Evolutionary conservation across 768 basidiomycete genomes (phyloP).

Genomic region (Suillus alpinus): DNA sequence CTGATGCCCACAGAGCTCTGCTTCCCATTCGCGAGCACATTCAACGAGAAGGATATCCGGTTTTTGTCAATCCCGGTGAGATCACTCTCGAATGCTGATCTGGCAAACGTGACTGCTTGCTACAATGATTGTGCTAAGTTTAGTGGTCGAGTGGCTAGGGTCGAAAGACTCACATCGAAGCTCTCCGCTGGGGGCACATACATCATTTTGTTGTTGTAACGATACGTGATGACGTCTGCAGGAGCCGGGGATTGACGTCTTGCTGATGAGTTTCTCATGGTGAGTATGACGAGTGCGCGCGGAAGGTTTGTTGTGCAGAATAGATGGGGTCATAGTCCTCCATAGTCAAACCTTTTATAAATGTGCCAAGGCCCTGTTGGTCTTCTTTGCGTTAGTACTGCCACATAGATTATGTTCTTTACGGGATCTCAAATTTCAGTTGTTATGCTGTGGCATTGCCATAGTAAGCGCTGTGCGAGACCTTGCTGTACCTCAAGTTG

Average conservation of each 20-base stretch:
- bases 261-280: not conserved
- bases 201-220: constrained; percentile 40
- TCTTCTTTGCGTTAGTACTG: no score
- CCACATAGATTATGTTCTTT: no score
- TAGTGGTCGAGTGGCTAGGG: not conserved
- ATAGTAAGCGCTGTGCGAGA: no score
- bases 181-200: constrained; percentile 45
- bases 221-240: constrained; percentile 51
- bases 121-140: constrained; percentile 12
- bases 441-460: no score
- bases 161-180: constrained; percentile 38
- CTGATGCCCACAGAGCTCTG: constrained; percentile 46
- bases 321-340: not conserved
- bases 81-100: constrained; percentile 44
- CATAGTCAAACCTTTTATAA: no score
- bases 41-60: constrained; percentile 44
- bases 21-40: constrained; percentile 30
- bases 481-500: no score
- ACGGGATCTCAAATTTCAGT: no score
- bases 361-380: no score
- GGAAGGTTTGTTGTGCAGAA: not conserved
- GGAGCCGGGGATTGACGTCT: constrained; percentile 21
- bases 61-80: constrained; percentile 37
- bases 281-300: not conserved
- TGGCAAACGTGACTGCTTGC: constrained; percentile 51